Conservation (phyloP, 2,329 filamentous ascomycete genomes). For the Penicillium griseofulvum region DNA sequence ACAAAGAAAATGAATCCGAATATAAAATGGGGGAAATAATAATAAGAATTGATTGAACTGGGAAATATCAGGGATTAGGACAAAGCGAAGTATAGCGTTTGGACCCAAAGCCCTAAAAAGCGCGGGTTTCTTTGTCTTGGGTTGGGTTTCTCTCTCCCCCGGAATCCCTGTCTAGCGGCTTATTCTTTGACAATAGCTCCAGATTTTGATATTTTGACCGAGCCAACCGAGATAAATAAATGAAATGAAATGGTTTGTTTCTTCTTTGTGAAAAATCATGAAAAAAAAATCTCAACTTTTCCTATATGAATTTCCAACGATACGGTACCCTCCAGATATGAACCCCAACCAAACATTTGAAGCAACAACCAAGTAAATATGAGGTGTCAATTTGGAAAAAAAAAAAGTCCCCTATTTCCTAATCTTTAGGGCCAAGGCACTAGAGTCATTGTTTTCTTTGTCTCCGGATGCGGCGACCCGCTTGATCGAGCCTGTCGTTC, state of each 20-base stretch:
- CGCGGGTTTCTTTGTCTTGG: conserved; percentile 8
- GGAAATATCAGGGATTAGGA: not conserved
- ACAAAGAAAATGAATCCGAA: conserved; percentile 10
- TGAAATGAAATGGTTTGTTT: not conserved
- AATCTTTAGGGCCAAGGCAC: conserved; percentile 4
- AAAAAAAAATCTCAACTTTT: not conserved
- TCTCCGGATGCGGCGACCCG: conserved; percentile 26
- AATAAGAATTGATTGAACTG: conserved; percentile 6
- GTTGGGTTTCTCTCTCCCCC: conserved; percentile 1
- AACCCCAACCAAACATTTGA: not conserved
- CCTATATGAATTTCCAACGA: not conserved
- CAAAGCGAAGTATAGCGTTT: conserved; percentile 9
- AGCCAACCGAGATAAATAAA: conserved; percentile 19
- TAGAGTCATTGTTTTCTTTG: conserved; percentile 29
- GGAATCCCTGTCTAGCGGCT: conserved; percentile 14
- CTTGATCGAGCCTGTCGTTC: conserved; percentile 4
- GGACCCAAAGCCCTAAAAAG: conserved; percentile 10
- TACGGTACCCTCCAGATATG: conserved; percentile 2
- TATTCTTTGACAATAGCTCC: conserved; percentile 20
- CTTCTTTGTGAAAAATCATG: conserved; percentile 2
- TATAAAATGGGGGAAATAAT: conserved; percentile 14
- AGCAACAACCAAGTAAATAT: not conserved
- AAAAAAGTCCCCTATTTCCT: not conserved
- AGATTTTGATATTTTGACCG: conserved; percentile 17
- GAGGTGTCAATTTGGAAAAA: not conserved